A percentile compares a stretch with the other conserved stretches of the same genome.
phyloP scores from a whole-genome alignment of 2,329 filamentous ascomycete species.

The Alternaria sp. region DNA sequence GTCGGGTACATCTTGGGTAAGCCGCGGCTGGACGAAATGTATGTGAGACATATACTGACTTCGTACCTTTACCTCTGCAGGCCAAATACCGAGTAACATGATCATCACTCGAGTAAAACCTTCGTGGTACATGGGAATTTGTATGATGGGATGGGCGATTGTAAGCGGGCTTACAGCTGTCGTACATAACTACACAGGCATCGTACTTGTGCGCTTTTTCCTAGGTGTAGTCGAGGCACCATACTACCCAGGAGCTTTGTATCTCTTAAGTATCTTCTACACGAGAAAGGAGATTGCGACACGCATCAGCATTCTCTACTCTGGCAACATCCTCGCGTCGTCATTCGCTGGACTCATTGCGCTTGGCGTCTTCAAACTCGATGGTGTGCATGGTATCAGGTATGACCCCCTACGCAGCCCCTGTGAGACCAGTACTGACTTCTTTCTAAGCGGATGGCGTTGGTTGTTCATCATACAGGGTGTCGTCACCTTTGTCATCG shows the following conservation, averaged over 20 bases:
- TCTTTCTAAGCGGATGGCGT: slow-evolving; percentile 8
- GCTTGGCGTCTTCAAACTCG: slow-evolving; percentile 22
- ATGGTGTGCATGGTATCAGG: slow-evolving; percentile 22
- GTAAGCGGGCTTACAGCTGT: slow-evolving; percentile 37
- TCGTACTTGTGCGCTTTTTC: slow-evolving; percentile 39
- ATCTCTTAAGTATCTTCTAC: slow-evolving; percentile 69
- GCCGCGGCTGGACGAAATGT: too few relatives aligned
- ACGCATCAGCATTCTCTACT: slow-evolving; percentile 15
- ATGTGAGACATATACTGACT: too few relatives aligned
- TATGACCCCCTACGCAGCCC: background rate
- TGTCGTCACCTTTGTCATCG: slow-evolving; percentile 34
- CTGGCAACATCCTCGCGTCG: slow-evolving; percentile 21
- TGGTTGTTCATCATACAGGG: slow-evolving; percentile 36
- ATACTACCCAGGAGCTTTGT: slow-evolving; percentile 66
- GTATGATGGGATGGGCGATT: slow-evolving; percentile 41
- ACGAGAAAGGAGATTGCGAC: slow-evolving; percentile 57
- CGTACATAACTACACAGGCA: slow-evolving; percentile 36
- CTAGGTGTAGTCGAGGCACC: slow-evolving; percentile 43
- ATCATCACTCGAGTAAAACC: slow-evolving; percentile 1
- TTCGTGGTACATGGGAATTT: slow-evolving; percentile 37
- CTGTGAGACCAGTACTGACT: background rate
- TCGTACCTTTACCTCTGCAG: too few relatives aligned
- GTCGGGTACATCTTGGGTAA: slow-evolving; percentile 2
- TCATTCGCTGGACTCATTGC: slow-evolving; percentile 24
- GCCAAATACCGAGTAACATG: background rate